Base-by-base conservation (phyloP, 805 yeast genomes). In the Candida mattraensis region DNA sequence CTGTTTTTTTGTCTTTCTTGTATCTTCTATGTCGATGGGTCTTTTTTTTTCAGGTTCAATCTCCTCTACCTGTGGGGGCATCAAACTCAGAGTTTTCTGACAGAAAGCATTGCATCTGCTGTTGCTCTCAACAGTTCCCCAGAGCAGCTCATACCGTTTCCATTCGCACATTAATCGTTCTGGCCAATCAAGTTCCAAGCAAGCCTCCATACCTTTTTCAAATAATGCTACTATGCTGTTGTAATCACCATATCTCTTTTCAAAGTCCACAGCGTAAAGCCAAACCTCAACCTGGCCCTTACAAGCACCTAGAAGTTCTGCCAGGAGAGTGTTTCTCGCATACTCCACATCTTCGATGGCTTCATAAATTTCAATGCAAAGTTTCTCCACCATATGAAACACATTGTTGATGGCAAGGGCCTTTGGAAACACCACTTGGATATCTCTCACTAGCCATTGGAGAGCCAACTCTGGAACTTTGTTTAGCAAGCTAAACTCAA, bases 151-250 rank as follows among this genome's bases (percentile, higher is more conserved):
- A 44, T 52, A 69, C 3, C 60, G 48, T 9, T 62, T 29, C 58
- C 71, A 69, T 40, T 70, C 79, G 30, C 71, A 72, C 9, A 66
- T 44, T 4, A 76, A 40, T 33, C 70, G 56, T 31, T 75, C 78
- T 1, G 81, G 79, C 69, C 70, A 61, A 44, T 76, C 83, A 24
- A 77, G 35, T 0, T 34, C 26, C 10, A 37, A 42, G 1, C 60
- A 47, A 8, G 47, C 31, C 9, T 42, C 37, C 3, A 65, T 38
- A 0, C 74, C 75, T 2, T 45, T 44, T 9, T 48, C 44, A 21
- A 73, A 60, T 0, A 70, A 33, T 2, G 35, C 45, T 0, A 50
- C 35, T 1, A 66, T 61, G 3, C 48, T 32, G 1, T 45, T 39
- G 19, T 37, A 20, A 11, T 56, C 53, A 6, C 61, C 63, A 22